Percentiles rank a stretch among this genome's conserved stretches.
Conservation (phyloP, 225 moss, liverwort and hornwort species). For the Climacium dendroides region DNA sequence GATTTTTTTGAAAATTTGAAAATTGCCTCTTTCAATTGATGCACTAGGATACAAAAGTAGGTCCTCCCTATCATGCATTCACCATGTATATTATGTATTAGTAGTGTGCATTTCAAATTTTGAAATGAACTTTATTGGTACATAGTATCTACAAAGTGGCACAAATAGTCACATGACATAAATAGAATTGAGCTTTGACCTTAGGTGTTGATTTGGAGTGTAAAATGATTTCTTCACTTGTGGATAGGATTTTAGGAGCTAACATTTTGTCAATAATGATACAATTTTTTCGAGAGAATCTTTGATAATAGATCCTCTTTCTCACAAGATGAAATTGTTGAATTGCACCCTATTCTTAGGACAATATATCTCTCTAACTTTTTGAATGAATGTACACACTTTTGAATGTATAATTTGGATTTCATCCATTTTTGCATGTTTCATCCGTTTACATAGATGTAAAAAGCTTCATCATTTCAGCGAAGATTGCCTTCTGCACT, state of each 20-base stretch:
- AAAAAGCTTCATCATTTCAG: not conserved
- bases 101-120: not conserved
- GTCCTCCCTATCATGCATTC: fast-evolving
- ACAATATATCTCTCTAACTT: not conserved
- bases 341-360: fast-evolving
- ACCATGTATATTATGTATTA: not conserved
- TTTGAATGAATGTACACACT: not conserved
- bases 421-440: not conserved
- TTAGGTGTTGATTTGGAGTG: not conserved
- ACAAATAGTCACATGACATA: not conserved
- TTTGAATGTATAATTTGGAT: not conserved
- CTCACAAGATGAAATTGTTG: not conserved
- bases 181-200: not conserved
- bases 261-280: fast-evolving
- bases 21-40: not conserved
- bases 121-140: not conserved
- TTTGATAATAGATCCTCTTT: too few relatives aligned
- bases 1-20: not conserved
- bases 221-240: not conserved
- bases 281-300: too few relatives aligned
- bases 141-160: too few relatives aligned
- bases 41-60: not conserved
- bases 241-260: fast-evolving
- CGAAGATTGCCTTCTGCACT: too few relatives aligned
- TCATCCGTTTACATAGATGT: not conserved